phyloP scores from a whole-genome alignment of 768 basidiomycete genomes.

The Phanerochaete carnosa region DNA sequence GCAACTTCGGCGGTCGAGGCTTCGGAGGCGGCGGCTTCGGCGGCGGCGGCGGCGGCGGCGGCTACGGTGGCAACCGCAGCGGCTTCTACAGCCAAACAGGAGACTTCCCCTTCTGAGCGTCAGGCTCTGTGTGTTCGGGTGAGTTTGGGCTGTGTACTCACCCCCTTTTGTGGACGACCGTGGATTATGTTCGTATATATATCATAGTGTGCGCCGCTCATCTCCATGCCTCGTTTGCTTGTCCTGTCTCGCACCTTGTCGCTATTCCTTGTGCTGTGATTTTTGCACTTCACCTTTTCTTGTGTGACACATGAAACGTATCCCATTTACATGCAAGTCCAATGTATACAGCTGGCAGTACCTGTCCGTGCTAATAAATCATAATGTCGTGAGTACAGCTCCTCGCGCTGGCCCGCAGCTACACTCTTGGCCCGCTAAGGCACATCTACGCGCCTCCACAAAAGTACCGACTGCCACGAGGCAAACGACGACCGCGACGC shows the following conservation, averaged over 20 bases:
- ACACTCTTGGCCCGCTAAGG: background rate
- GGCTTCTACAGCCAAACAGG: background rate
- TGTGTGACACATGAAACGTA: background rate
- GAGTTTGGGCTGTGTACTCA: background rate
- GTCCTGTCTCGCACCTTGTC: background rate
- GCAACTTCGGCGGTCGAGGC: constrained; percentile 18
- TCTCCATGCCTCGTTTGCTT: background rate
- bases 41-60: background rate
- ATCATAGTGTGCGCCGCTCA: background rate
- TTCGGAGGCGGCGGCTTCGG: constrained; percentile 12
- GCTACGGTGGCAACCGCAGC: background rate
- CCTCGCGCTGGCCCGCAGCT: too few species aligned
- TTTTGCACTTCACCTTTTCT: background rate
- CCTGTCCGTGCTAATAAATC: background rate
- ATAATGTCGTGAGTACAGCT: too few species aligned
- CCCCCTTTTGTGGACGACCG: background rate
- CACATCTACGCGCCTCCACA: background rate
- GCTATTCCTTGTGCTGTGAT: background rate
- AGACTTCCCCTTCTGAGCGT: background rate
- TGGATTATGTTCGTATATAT: background rate
- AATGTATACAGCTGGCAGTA: background rate
- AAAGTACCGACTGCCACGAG: background rate
- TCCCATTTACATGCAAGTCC: background rate
- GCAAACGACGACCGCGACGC: background rate
- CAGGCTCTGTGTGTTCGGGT: background rate